These are phyloP conservation scores for Neocallimastix lanati DNA, from an alignment of 192 early-diverging fungal genomes.

Conservation along the genomic window DNA sequence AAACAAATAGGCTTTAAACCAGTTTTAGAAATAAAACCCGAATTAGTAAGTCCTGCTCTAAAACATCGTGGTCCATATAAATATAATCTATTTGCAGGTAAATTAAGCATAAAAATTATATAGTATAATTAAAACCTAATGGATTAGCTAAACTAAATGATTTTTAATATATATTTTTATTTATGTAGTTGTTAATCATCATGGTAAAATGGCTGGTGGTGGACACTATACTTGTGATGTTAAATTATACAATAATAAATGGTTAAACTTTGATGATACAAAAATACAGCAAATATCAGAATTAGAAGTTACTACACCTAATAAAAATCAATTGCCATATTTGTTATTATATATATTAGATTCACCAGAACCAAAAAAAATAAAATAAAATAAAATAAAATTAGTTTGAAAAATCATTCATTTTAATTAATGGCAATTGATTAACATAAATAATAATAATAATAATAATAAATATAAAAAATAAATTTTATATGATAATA, in stretches of 20 bases:
- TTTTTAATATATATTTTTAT: too few relatives aligned
- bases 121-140: too few relatives aligned
- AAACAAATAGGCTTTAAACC: conserved; percentile 44
- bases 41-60: background rate
- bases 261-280: conserved; percentile 87
- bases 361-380: too few relatives aligned
- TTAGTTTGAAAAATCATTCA: too few relatives aligned
- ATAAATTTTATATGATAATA: too few relatives aligned
- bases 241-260: conserved; percentile 37
- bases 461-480: too few relatives aligned
- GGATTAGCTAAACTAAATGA: too few relatives aligned
- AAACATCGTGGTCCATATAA: conserved; percentile 3
- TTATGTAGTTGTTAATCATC: conserved; percentile 77
- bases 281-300: conserved; percentile 36
- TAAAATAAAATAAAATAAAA: too few relatives aligned
- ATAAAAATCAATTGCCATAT: background rate
- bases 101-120: too few relatives aligned
- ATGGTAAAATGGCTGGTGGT: conserved; percentile 63
- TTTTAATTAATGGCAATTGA: too few relatives aligned
- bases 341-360: background rate
- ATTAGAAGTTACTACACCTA: conserved; percentile 23
- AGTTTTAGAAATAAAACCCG: background rate
- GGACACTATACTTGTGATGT: conserved; percentile 98
- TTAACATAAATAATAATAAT: too few relatives aligned
- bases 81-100: conserved; percentile 60